A percentile compares a stretch with the other conserved stretches of the same genome.
Evolutionary conservation across 495 filamentous ascomycete species (phyloP).

Genomic region (Talaromyces adpressus): DNA sequence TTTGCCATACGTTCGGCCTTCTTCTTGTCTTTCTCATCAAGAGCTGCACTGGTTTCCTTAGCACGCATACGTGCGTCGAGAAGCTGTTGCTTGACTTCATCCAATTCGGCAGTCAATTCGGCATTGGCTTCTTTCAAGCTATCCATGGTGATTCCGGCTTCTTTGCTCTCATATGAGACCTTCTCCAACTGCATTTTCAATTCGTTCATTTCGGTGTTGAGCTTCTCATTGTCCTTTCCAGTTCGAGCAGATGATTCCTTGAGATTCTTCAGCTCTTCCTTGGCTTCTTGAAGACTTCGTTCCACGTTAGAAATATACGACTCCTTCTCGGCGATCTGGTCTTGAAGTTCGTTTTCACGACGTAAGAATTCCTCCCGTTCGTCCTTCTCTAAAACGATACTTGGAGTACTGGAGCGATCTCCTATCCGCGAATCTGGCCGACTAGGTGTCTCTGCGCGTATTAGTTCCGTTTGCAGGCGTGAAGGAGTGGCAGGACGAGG

Average conservation of each 20-base stretch:
- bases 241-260: conserved; percentile 77
- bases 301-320: conserved; percentile 71
- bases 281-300: conserved; percentile 66
- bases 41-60: conserved; percentile 77
- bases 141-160: conserved; percentile 96
- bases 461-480: conserved; percentile 51
- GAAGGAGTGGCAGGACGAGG: conserved; percentile 77
- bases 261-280: conserved; percentile 71
- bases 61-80: conserved; percentile 92
- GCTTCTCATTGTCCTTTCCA: conserved; percentile 78
- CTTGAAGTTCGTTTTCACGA: conserved; percentile 93
- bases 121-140: conserved; percentile 90
- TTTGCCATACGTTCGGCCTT: conserved; percentile 98
- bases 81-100: conserved; percentile 94
- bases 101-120: conserved; percentile 83
- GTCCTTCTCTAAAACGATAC: conserved; percentile 85
- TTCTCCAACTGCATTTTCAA: conserved; percentile 94
- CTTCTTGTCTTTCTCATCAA: conserved; percentile 96
- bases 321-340: conserved; percentile 91
- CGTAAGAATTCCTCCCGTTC: conserved; percentile 94
- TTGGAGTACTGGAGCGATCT: conserved; percentile 81
- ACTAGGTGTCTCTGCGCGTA: conserved; percentile 52
- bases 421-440: conserved; percentile 77
- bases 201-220: conserved; percentile 79
- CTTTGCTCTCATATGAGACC: conserved; percentile 91